Percentiles rank a stretch among this genome's conserved stretches.
phyloP scores from a whole-genome alignment of 176 grass and related monocot genomes.

The Oryza officinalis region DNA sequence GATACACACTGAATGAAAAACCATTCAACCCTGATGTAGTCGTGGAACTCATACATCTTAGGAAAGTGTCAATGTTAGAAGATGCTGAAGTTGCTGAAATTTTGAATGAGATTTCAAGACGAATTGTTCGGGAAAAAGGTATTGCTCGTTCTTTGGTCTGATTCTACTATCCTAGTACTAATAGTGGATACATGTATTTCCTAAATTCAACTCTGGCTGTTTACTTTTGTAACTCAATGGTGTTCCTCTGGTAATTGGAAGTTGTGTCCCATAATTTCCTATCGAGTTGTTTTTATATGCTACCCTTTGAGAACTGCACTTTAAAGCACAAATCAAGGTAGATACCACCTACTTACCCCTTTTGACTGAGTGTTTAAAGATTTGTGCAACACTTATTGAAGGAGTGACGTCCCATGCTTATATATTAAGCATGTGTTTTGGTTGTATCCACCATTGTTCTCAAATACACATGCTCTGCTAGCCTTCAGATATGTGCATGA shows the following conservation, averaged over 20 bases:
- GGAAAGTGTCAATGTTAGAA: constrained; percentile 78
- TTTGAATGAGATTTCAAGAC: constrained; percentile 87
- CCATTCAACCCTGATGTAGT: constrained; percentile 72
- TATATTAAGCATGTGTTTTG: neutral
- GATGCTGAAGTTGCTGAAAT: constrained; percentile 86
- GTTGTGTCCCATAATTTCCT: neutral
- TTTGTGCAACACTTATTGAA: neutral
- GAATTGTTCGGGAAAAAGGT: constrained; percentile 94
- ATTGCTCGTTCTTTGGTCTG: constrained; percentile 1
- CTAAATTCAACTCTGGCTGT: neutral
- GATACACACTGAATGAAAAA: constrained; percentile 95
- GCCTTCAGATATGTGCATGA: neutral
- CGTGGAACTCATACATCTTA: constrained; percentile 84
- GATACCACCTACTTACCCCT: neutral
- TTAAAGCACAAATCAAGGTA: neutral
- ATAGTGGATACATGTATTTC: neutral
- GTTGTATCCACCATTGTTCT: neutral
- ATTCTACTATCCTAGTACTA: constrained; percentile 32
- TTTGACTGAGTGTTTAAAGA: neutral
- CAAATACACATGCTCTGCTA: neutral
- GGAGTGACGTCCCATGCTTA: neutral
- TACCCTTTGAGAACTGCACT: neutral
- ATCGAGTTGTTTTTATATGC: neutral
- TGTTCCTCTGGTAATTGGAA: neutral
- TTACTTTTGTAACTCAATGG: neutral